Evolutionary conservation across 2,329 filamentous ascomycete species (phyloP).

Genomic region (Purpureocillium takamizusanense): DNA sequence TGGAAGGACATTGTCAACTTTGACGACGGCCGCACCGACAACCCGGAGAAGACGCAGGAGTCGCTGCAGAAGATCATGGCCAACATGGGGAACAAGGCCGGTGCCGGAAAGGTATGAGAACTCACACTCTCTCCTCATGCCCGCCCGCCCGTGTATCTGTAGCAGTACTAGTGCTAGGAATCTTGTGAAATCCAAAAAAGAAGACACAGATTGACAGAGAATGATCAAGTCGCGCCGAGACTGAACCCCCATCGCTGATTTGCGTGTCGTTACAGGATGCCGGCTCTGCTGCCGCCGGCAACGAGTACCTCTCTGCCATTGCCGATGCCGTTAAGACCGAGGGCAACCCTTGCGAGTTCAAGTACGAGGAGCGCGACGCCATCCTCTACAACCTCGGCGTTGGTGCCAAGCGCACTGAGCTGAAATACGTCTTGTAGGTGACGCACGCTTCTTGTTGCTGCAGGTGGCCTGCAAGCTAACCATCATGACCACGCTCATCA

Average conservation of each 20-base stretch:
- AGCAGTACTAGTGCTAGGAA: constrained; percentile 7
- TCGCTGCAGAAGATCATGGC: constrained; percentile 68
- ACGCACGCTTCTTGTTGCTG: too few relatives aligned
- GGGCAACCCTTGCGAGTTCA: constrained; percentile 64
- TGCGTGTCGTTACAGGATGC: constrained; percentile 11
- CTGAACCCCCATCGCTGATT: constrained; percentile 11
- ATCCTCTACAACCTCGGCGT: constrained; percentile 95
- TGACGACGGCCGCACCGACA: constrained; percentile 75
- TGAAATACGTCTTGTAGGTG: constrained; percentile 70
- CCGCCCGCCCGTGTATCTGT: constrained; percentile 7
- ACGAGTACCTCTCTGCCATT: constrained; percentile 66
- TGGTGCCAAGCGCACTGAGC: constrained; percentile 82
- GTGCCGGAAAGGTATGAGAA: constrained; percentile 49
- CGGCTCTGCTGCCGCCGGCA: constrained; percentile 30
- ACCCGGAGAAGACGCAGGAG: constrained; percentile 72
- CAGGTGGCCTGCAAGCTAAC: too few relatives aligned
- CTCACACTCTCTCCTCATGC: constrained; percentile 7
- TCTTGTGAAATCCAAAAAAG: constrained; percentile 4
- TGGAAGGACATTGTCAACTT: constrained; percentile 81
- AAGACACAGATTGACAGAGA: not conserved
- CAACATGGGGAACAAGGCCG: constrained; percentile 73
- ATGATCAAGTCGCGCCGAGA: too few relatives aligned
- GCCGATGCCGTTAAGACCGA: constrained; percentile 65
- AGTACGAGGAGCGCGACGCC: constrained; percentile 76
- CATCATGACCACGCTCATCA: constrained; percentile 10